Conservation (phyloP, 2,329 filamentous ascomycete genomes). For the Aspergillus fijiensis region DNA sequence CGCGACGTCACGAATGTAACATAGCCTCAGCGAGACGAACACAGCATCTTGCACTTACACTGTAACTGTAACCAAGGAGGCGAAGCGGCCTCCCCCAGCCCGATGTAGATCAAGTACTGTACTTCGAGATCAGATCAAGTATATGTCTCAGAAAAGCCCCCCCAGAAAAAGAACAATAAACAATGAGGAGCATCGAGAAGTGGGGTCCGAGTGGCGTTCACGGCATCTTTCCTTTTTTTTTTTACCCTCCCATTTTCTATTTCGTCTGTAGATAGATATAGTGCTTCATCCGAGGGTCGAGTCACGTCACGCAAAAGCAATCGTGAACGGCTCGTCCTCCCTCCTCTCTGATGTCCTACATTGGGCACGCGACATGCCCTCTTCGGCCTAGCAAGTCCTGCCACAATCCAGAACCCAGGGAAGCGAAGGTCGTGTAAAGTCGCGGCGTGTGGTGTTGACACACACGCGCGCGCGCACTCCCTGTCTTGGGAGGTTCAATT, state of each 20-base stretch:
- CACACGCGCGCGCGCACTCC: not conserved
- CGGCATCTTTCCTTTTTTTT: not conserved
- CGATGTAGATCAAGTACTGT: not conserved
- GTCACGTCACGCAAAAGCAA: not conserved
- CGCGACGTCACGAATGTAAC: constrained; percentile 18
- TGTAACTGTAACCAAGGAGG: constrained; percentile 20
- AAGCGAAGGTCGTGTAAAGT: not conserved
- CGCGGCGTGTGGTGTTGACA: not conserved
- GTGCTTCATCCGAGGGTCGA: not conserved
- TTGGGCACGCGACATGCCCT: constrained; percentile 9
- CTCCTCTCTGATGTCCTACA: constrained; percentile 4
- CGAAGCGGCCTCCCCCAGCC: not conserved
- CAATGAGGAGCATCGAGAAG: too few relatives aligned
- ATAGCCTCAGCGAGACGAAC: constrained; percentile 3
- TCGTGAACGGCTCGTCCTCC: not conserved
- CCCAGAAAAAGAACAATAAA: too few relatives aligned
- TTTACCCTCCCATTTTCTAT: not conserved
- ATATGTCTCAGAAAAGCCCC: too few relatives aligned
- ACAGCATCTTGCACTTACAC: constrained; percentile 15
- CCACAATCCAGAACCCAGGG: not conserved
- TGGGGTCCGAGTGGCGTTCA: too few relatives aligned
- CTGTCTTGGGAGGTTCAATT: too few relatives aligned
- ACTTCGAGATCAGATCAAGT: not conserved
- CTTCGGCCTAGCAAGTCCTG: not conserved
- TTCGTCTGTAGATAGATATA: not conserved